Conservation (phyloP, 345 rosid species). For the Mangifera indica region DNA sequence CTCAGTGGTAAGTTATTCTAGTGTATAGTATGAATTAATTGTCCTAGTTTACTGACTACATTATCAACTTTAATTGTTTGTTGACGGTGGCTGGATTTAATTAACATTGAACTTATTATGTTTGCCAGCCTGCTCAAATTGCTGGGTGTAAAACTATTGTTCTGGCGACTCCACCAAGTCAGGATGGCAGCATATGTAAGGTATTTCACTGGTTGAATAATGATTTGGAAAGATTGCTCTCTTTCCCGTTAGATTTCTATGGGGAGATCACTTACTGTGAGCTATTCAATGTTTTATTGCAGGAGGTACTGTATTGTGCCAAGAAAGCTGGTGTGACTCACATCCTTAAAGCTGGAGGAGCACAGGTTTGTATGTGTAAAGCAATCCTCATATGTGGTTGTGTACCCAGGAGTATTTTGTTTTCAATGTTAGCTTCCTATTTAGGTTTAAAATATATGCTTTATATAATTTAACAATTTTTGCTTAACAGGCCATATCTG, state of each 20-base stretch:
- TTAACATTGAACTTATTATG: slow-evolving; percentile 23
- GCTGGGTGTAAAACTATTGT: slow-evolving; percentile 88
- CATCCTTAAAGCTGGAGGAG: slow-evolving; percentile 94
- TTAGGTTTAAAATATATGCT: no score
- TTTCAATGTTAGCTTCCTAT: no score
- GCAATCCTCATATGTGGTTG: background rate
- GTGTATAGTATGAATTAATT: slow-evolving; percentile 1
- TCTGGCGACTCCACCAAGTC: slow-evolving; percentile 84
- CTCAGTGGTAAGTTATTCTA: slow-evolving; percentile 58
- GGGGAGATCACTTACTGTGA: background rate
- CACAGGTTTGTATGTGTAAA: slow-evolving; percentile 57
- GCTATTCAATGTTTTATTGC: slow-evolving; percentile 15
- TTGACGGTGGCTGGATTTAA: slow-evolving; percentile 10
- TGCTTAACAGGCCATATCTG: no score
- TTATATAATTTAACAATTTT: no score
- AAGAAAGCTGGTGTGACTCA: slow-evolving; percentile 93
- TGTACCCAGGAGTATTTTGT: no score
- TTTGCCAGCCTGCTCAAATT: slow-evolving; percentile 80
- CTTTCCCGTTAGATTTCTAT: no score
- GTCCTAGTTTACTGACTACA: slow-evolving; percentile 5
- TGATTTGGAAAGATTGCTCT: no score
- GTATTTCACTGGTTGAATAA: slow-evolving; percentile 29
- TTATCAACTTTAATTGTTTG: no score
- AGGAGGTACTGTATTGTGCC: slow-evolving; percentile 92
- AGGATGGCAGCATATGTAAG: slow-evolving; percentile 86